Conservation (phyloP, 352 stramenopile species). For the Pythium vanterpoolii region DNA sequence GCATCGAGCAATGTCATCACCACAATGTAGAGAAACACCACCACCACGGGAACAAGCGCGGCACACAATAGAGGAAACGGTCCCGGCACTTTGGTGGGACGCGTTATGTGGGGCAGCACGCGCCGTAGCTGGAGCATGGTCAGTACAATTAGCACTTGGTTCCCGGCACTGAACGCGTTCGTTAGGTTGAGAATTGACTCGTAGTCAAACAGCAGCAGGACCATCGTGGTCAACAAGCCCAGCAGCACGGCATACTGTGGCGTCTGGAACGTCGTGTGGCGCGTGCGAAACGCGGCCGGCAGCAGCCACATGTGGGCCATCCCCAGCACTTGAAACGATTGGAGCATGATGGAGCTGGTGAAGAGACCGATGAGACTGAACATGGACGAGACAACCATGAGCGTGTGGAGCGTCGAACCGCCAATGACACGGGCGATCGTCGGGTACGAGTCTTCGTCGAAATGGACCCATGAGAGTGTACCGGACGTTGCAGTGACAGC, state of each 20-base stretch:
- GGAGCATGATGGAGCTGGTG: slow-evolving; percentile 78
- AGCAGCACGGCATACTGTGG: slow-evolving; percentile 18
- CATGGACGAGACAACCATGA: slow-evolving; percentile 41
- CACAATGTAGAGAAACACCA: slow-evolving; percentile 16
- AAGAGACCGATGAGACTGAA: slow-evolving; percentile 77
- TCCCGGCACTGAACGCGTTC: slow-evolving; percentile 81
- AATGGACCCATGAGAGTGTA: background rate
- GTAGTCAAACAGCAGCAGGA: slow-evolving; percentile 31
- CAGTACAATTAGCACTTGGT: slow-evolving; percentile 72
- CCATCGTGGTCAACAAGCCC: slow-evolving; percentile 4
- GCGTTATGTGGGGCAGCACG: slow-evolving; percentile 32
- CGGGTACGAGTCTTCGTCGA: slow-evolving; percentile 4
- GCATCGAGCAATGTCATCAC: slow-evolving; percentile 9
- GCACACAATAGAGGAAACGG: slow-evolving; percentile 1
- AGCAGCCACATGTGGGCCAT: slow-evolving; percentile 63
- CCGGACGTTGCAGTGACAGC: slow-evolving; percentile 1
- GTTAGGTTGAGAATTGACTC: slow-evolving; percentile 58
- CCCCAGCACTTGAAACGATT: slow-evolving; percentile 67
- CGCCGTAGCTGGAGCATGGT: slow-evolving; percentile 80
- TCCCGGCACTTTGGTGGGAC: slow-evolving; percentile 28
- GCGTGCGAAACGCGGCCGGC: slow-evolving; percentile 61
- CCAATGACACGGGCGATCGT: slow-evolving; percentile 25
- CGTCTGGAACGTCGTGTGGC: slow-evolving; percentile 12
- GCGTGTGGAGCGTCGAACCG: slow-evolving; percentile 61
- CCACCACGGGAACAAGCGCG: background rate